A percentile compares a stretch with the other conserved stretches of the same genome.
These are phyloP conservation scores for Russula brevipes DNA, from an alignment of 768 basidiomycete species.

Conservation along the genomic window DNA sequence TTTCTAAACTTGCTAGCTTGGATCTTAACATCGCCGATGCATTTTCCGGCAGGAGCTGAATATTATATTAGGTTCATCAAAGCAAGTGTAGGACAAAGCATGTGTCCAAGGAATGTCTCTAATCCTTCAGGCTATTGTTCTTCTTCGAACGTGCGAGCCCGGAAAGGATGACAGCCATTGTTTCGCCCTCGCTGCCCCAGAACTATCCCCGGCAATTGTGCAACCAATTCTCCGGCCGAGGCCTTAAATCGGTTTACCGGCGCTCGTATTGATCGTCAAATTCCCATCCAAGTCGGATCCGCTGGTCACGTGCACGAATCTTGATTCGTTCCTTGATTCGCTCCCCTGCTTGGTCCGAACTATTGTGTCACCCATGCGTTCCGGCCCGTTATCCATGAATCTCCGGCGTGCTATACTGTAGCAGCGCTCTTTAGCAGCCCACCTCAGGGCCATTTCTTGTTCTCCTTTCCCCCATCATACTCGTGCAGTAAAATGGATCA, in stretches of 20 bases:
- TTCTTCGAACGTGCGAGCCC: neutral
- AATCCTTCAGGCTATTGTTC: constrained; percentile 11
- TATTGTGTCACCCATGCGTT: constrained; percentile 9
- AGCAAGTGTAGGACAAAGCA: neutral
- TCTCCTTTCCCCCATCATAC: constrained; percentile 1
- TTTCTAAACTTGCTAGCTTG: constrained; percentile 50
- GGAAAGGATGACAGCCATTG: neutral
- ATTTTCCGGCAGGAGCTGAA: constrained; percentile 1
- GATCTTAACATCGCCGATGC: constrained; percentile 24
- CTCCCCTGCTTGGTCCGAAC: neutral
- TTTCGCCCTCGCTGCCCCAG: neutral
- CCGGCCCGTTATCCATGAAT: constrained; percentile 10
- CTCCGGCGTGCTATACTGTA: too few relatives aligned
- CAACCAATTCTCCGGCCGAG: neutral
- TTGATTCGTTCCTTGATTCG: constrained; percentile 5
- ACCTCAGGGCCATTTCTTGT: neutral
- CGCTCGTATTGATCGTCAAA: constrained; percentile 8
- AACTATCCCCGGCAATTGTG: constrained; percentile 11
- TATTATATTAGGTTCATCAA: constrained; percentile 4
- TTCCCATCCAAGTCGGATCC: constrained; percentile 14
- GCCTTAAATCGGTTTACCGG: too few relatives aligned
- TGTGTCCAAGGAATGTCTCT: constrained; percentile 6
- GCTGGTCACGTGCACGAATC: constrained; percentile 10
- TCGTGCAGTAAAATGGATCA: constrained; percentile 4
- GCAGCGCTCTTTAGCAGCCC: neutral